phyloP scores from a whole-genome alignment of 164 flowering plant species.

The Tetracentron sinense region DNA sequence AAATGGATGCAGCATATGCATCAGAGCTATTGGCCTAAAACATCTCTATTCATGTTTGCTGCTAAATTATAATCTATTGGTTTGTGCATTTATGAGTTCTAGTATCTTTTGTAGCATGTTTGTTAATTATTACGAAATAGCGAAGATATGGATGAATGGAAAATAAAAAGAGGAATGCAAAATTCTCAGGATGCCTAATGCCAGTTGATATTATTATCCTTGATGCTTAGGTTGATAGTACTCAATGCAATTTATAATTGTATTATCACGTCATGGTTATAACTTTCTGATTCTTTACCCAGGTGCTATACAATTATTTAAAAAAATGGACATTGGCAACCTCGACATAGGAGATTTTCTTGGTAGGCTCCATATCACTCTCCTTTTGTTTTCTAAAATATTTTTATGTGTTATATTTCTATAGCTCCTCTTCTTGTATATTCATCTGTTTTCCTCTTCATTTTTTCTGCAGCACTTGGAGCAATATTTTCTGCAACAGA shows the following conservation, averaged over 20 bases:
- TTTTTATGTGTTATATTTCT: background rate
- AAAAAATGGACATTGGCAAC: conserved; percentile 39
- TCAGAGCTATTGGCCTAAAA: too few relatives aligned
- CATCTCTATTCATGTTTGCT: too few relatives aligned
- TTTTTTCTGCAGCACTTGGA: conserved; percentile 62
- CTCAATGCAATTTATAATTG: background rate
- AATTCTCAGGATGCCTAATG: too few relatives aligned
- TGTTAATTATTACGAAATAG: too few relatives aligned
- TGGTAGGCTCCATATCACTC: conserved; percentile 24
- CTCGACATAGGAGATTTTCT: conserved; percentile 49
- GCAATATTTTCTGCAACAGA: too few relatives aligned
- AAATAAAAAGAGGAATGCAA: too few relatives aligned
- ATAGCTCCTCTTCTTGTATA: background rate
- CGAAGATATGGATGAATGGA: too few relatives aligned
- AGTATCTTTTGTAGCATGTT: too few relatives aligned
- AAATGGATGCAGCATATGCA: too few relatives aligned
- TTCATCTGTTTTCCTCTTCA: background rate
- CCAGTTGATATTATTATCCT: too few relatives aligned
- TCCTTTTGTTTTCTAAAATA: background rate
- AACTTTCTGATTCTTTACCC: conserved; percentile 14
- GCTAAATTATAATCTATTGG: too few relatives aligned
- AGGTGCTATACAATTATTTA: conserved; percentile 43
- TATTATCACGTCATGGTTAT: background rate
- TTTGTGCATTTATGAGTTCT: too few relatives aligned
- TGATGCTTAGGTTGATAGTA: background rate